A percentile compares a stretch with the other conserved stretches of the same genome.
phyloP scores from a whole-genome alignment of 2,329 filamentous ascomycete genomes.

The Colletotrichum noveboracense region DNA sequence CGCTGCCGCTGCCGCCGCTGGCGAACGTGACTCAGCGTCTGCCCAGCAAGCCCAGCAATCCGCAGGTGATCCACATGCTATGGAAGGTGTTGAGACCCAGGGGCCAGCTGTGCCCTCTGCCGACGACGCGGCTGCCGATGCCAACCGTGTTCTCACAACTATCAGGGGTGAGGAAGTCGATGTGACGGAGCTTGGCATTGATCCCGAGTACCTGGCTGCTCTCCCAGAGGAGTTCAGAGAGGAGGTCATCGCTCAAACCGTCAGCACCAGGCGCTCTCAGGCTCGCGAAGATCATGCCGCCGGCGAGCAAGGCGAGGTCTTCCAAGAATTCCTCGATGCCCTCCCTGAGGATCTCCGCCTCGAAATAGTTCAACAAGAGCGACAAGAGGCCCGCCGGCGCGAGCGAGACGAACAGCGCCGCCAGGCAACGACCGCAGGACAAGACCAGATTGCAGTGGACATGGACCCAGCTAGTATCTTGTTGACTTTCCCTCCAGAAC shows the following conservation, averaged over 20 bases:
- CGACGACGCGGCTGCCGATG: slow-evolving; percentile 32
- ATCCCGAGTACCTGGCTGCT: slow-evolving; percentile 93
- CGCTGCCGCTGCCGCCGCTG: slow-evolving; percentile 43
- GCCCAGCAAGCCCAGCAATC: slow-evolving; percentile 22
- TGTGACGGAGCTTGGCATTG: slow-evolving; percentile 93
- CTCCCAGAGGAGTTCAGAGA: slow-evolving; percentile 96
- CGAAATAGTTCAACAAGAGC: slow-evolving; percentile 91
- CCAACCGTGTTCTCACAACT: slow-evolving; percentile 74
- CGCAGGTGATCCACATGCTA: slow-evolving; percentile 54
- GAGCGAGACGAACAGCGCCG: slow-evolving; percentile 83
- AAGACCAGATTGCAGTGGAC: slow-evolving; percentile 61
- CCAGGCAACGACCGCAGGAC: slow-evolving; percentile 62
- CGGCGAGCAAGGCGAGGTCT: slow-evolving; percentile 83
- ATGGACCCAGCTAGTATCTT: slow-evolving; percentile 95
- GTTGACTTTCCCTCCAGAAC: slow-evolving; percentile 82
- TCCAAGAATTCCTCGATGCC: slow-evolving; percentile 92
- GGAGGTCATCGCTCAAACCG: slow-evolving; percentile 91
- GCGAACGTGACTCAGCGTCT: slow-evolving; percentile 36
- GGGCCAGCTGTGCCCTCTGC: slow-evolving; percentile 36
- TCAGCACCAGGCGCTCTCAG: slow-evolving; percentile 82
- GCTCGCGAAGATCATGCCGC: slow-evolving; percentile 70
- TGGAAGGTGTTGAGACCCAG: slow-evolving; percentile 78
- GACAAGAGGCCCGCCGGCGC: slow-evolving; percentile 84
- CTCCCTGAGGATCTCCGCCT: slow-evolving; percentile 87
- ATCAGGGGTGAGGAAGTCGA: slow-evolving; percentile 89